Base-by-base conservation (phyloP, 805 yeast species). In the Spathaspora boniae region DNA sequence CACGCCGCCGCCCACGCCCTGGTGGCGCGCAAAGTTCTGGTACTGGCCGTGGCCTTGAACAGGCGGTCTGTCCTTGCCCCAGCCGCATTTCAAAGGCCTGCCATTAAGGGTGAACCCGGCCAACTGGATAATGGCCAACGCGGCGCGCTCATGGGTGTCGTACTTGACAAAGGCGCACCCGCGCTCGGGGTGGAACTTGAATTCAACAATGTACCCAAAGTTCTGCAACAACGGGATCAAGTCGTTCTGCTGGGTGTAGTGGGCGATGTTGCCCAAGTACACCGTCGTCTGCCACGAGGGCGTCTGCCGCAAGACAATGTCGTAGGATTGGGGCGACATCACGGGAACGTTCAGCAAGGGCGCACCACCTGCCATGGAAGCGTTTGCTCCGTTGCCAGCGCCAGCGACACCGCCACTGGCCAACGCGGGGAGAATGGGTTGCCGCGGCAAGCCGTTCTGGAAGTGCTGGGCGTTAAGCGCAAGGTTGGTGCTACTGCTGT, bases 111-210 rank as follows among this genome's bases (percentile, higher is more conserved):
- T 70, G 47, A 79, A 74, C 1, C 95, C 93, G 14, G 73, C 66
- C 44, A 88, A 66, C 51, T 84, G 91, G 21, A 82, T 82, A 51
- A 87, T 86, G 31, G 95, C 94, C 51, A 85, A 66, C 2, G 95
- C 94, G 4, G 96, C 96, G 41, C 86, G 70, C 50, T 87, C 95
- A 58, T 87, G 96, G 28, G 86, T 72, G 51, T 84, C 95, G 54
- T 80, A 86, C 58, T 82, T 82, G 43, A 85, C 91, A 65, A 87
- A 88, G 8, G 95, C 95, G 64, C 91, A 87, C 4, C 91, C 93
- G 44, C 76, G 76, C 37, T 86, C 94, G 6, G 87, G 82, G 45
- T 82, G 82, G 50, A 83, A 75, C 57, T 83, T 82, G 53, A 87
- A 77, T 47, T 84, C 93, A 39, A 84, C 80, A 52, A 87, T 82